Evolutionary conservation across 164 flowering plant species (phyloP), one percentile per base, ranked within the genome.

Genomic region (Magnolia sinica): DNA sequence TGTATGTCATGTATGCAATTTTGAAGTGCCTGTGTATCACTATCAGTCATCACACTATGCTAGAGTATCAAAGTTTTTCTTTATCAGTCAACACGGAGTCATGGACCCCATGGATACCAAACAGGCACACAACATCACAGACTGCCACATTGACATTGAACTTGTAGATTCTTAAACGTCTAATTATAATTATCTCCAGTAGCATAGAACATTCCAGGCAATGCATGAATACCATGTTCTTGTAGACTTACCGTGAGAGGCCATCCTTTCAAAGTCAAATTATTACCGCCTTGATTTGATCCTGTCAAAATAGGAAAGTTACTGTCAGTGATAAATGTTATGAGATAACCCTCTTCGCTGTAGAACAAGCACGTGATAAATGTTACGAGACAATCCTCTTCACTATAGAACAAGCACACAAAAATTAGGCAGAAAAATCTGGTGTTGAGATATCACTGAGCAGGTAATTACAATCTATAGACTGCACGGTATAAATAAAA

Each of bases 181-280:
- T 37, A 37, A 37, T 37, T 37, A 37, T 7, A 37, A 0, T 37
- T 4, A 37, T 37, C 45, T 37, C 45, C 45, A 37, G 45, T 37
- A 37, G 45, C 45, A 37, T 4, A 37, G 45, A 37, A 37, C 45
- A 2, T 37, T 37, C 45, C 45, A 37, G 45, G 45, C 45, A 37
- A 37, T 37, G 45, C 45, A 37, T 37, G 45, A 37, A 37, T 37
- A 37, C 45, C 45, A 37, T 37, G 4, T 37, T 37, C 45, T 37
- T 37, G 45, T 37, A 11, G 61, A 55, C 98, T 87, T 81, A 96
- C 99, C 2, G 94, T 91, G 72, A 96, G 91, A 19, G 99, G 99
- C 96, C 97, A 96, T 81, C 99, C 99, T 89, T 92, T 94, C 81
- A 96, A 78, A 37, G 99, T 91, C 85, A 96, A 85, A 86, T 89